These are phyloP conservation scores for Groenewaldozyma tartarivorans DNA, from an alignment of 805 yeast species.

Conservation along the genomic window DNA sequence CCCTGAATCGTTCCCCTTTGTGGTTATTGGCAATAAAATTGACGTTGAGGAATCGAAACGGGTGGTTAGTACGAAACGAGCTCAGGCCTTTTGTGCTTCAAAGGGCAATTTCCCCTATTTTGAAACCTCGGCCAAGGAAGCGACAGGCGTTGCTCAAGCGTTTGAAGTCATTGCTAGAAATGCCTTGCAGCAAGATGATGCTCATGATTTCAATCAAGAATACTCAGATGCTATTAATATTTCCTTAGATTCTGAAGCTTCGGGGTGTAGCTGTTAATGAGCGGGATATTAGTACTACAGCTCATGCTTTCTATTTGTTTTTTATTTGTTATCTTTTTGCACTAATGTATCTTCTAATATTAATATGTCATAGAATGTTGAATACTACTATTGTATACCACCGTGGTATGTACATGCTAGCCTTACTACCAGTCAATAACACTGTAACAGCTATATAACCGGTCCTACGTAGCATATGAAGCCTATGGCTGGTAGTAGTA, in stretches of 20 bases:
- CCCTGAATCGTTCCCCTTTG: slow-evolving; percentile 94
- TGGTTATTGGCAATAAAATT: slow-evolving; percentile 87
- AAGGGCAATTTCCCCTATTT: slow-evolving; percentile 82
- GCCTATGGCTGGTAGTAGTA: too few relatives aligned
- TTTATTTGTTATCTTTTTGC: too few relatives aligned
- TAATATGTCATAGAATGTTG: too few relatives aligned
- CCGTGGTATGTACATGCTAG: too few relatives aligned
- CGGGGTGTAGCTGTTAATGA: slow-evolving; percentile 71
- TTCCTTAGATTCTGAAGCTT: slow-evolving; percentile 73
- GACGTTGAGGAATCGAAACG: slow-evolving; percentile 90
- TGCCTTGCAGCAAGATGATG: slow-evolving; percentile 92
- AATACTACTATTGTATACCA: too few relatives aligned
- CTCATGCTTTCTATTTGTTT: too few relatives aligned
- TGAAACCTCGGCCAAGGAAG: slow-evolving; percentile 97
- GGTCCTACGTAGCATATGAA: too few relatives aligned
- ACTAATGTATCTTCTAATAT: too few relatives aligned
- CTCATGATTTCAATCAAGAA: slow-evolving; percentile 84
- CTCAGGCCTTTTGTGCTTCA: slow-evolving; percentile 51
- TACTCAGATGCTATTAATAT: slow-evolving; percentile 95
- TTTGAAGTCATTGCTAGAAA: slow-evolving; percentile 93
- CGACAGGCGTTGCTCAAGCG: slow-evolving; percentile 89
- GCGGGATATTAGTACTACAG: too few relatives aligned
- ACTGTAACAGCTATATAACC: too few relatives aligned
- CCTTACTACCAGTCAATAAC: too few relatives aligned
- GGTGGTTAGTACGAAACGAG: slow-evolving; percentile 52